Percentiles rank a stretch among this genome's conserved stretches.
Conservation (phyloP, 2,329 filamentous ascomycete species). For the Epichloe festucae region DNA sequence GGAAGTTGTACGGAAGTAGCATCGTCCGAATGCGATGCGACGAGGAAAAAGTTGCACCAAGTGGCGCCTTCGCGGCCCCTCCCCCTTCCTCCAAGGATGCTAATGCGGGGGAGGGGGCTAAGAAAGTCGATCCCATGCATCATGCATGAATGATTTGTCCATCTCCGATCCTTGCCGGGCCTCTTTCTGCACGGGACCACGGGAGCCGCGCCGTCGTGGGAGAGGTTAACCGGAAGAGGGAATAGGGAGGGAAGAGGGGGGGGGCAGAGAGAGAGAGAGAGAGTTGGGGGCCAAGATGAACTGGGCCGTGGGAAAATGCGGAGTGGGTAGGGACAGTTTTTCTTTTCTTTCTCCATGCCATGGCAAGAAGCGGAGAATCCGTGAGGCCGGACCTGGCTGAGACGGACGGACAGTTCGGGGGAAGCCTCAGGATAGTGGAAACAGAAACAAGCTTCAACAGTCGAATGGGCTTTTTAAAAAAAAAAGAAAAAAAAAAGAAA, state of each 20-base stretch:
- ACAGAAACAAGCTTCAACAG: too few relatives aligned
- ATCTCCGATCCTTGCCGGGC: background rate
- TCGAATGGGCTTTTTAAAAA: too few relatives aligned
- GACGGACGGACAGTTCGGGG: too few relatives aligned
- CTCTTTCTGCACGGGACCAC: background rate
- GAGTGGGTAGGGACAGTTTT: background rate
- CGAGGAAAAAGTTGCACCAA: too few relatives aligned
- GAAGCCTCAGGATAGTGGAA: too few relatives aligned
- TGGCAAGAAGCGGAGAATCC: too few relatives aligned
- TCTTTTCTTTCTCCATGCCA: background rate
- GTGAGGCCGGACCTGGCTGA: too few relatives aligned
- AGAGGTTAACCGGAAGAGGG: background rate
- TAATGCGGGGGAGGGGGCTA: background rate
- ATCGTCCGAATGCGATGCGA: background rate
- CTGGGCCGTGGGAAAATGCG: background rate
- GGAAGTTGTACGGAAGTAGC: background rate
- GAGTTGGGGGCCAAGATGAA: background rate
- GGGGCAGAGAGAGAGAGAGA: background rate
- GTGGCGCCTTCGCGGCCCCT: too few relatives aligned
- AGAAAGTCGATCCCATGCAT: background rate
- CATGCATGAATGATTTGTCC: background rate
- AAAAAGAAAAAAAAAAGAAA: too few relatives aligned
- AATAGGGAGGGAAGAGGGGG: too few relatives aligned
- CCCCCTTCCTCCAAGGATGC: background rate
- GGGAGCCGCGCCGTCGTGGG: background rate